Evolutionary conservation across 2,329 filamentous ascomycete genomes (phyloP).

Genomic region (Xylariaceae sp.): DNA sequence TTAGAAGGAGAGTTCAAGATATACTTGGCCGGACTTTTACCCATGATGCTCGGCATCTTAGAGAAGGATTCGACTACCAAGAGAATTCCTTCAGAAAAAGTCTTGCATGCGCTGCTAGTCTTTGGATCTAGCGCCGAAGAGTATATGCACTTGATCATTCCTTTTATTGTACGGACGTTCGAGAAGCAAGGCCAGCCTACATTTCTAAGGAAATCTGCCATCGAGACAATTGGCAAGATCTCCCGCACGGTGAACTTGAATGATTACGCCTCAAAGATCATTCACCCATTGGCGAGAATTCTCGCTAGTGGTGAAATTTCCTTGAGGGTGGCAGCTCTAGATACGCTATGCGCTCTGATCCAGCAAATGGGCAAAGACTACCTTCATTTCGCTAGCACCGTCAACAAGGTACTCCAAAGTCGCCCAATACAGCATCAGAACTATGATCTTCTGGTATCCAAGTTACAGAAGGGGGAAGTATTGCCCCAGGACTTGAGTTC

Average conservation of each 20-base stretch:
- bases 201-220: conserved; percentile 77
- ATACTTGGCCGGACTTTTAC: conserved; percentile 81
- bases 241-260: conserved; percentile 96
- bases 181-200: conserved; percentile 79
- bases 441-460: conserved; percentile 86
- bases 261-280: conserved; percentile 92
- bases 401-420: conserved; percentile 77
- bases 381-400: conserved; percentile 84
- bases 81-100: conserved; percentile 78
- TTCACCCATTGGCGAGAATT: conserved; percentile 84
- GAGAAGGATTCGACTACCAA: conserved; percentile 76
- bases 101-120: conserved; percentile 90
- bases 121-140: conserved; percentile 95
- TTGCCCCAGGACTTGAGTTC: conserved; percentile 92
- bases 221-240: conserved; percentile 90
- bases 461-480: conserved; percentile 89
- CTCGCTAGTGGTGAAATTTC: conserved; percentile 66
- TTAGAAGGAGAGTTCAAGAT: conserved; percentile 98
- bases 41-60: conserved; percentile 88
- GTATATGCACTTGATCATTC: conserved; percentile 98
- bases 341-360: conserved; percentile 91
- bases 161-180: conserved; percentile 89
- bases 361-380: conserved; percentile 96
- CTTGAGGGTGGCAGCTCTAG: conserved; percentile 75
- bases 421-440: conserved; percentile 84